Conservation (phyloP, 495 filamentous ascomycete species). For the Halenospora varia region DNA sequence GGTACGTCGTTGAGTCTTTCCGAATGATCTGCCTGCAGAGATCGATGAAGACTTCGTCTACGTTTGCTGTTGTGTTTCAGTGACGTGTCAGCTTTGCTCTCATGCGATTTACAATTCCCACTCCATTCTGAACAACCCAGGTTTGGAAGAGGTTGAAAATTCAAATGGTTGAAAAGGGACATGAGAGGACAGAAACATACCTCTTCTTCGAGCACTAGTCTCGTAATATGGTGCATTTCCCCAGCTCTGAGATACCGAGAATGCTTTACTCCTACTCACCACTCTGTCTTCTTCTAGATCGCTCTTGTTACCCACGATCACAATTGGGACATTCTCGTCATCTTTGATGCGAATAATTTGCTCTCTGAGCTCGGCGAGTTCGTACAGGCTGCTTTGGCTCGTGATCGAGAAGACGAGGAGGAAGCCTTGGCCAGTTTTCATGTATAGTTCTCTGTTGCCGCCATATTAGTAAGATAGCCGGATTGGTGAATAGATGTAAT, state of each 20-base stretch:
- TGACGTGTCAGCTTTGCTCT: neutral
- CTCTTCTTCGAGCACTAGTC: conserved; percentile 72
- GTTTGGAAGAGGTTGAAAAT: no score
- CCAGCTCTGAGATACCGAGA: conserved; percentile 85
- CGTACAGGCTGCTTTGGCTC: conserved; percentile 75
- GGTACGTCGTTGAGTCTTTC: conserved; percentile 39
- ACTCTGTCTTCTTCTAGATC: conserved; percentile 90
- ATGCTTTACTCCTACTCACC: conserved; percentile 78
- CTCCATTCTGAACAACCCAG: no score
- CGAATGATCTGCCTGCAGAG: conserved; percentile 88
- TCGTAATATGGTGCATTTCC: conserved; percentile 92
- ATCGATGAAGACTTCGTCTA: conserved; percentile 93
- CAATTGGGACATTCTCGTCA: conserved; percentile 84
- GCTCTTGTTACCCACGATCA: conserved; percentile 96
- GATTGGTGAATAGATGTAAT: no score
- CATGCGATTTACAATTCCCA: no score
- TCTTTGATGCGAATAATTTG: conserved; percentile 98
- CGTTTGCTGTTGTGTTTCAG: conserved; percentile 60
- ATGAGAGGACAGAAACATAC: conserved; percentile 32
- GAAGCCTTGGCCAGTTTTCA: conserved; percentile 96
- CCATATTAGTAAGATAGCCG: no score
- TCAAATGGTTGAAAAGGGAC: neutral
- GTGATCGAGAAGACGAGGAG: conserved; percentile 97
- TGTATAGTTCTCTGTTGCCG: conserved; percentile 80
- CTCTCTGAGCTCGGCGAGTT: conserved; percentile 84